Evolutionary conservation across 2,329 filamentous ascomycete species (phyloP).

Genomic region (Elsinoe necatrix): DNA sequence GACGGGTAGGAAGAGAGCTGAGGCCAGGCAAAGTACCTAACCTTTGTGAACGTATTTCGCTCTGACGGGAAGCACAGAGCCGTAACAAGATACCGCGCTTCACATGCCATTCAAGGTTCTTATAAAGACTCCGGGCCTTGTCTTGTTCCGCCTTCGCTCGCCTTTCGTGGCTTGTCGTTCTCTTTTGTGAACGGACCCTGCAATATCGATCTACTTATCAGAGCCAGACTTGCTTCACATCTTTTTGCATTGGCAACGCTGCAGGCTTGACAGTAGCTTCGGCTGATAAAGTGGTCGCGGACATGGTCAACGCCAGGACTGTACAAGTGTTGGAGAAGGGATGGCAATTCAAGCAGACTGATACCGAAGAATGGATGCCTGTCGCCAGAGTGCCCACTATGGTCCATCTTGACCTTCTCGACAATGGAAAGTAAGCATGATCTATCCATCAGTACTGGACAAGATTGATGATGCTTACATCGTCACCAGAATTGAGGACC

Average conservation of each 20-base stretch:
- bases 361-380: slow-evolving; percentile 36
- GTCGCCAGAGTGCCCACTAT: slow-evolving; percentile 40
- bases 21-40: neutral
- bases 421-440: slow-evolving; percentile 38
- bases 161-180: neutral
- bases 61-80: neutral
- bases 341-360: slow-evolving; percentile 41
- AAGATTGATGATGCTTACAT: slow-evolving; percentile 2
- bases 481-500: slow-evolving; percentile 38
- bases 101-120: neutral
- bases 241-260: neutral
- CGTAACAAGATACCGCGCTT: neutral
- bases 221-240: neutral
- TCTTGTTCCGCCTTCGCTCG: neutral
- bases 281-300: neutral
- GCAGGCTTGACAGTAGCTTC: neutral
- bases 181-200: neutral
- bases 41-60: neutral
- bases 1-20: neutral
- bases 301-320: slow-evolving; percentile 7
- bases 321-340: slow-evolving; percentile 31
- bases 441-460: neutral
- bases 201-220: neutral
- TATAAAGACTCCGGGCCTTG: neutral
- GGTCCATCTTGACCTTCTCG: slow-evolving; percentile 41